Evolutionary conservation across 129 eudicot species (phyloP).

Genomic region (Flaveria sonorensis): DNA sequence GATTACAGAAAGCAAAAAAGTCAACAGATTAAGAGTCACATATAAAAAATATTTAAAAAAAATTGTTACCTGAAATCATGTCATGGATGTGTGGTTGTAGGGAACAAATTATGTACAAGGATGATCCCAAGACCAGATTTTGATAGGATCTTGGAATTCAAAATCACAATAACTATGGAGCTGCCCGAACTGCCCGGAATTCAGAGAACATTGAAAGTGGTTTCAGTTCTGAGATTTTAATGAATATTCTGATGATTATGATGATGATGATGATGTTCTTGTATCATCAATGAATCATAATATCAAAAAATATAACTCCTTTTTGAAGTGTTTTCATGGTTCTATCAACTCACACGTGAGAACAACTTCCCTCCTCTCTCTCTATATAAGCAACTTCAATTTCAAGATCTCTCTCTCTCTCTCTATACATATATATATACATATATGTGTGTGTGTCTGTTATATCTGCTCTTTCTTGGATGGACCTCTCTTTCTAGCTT

Average conservation of each 20-base stretch:
- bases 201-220: slow-evolving; percentile 32
- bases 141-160: slow-evolving; percentile 21
- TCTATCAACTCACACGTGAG: slow-evolving; percentile 67
- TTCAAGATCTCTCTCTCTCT: slow-evolving; percentile 38
- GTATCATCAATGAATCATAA: slow-evolving; percentile 25
- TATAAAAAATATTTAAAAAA: neutral
- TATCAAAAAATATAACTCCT: slow-evolving; percentile 9
- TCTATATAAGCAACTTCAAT: slow-evolving; percentile 17
- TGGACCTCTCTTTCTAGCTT: slow-evolving; percentile 36
- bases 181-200: slow-evolving; percentile 41
- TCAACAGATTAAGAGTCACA: slow-evolving; percentile 25
- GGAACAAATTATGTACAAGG: slow-evolving; percentile 44
- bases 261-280: slow-evolving; percentile 27
- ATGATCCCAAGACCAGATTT: slow-evolving; percentile 57
- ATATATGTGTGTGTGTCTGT: slow-evolving; percentile 23
- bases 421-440: neutral
- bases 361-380: slow-evolving; percentile 19
- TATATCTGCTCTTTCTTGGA: slow-evolving; percentile 33
- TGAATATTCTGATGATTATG: slow-evolving; percentile 24
- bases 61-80: slow-evolving; percentile 60
- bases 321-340: no score
- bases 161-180: slow-evolving; percentile 27
- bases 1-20: slow-evolving; percentile 27
- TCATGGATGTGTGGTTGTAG: slow-evolving; percentile 58
- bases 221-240: slow-evolving; percentile 23